Evolutionary conservation across 352 stramenopile species (phyloP).

Genomic region (Globisporangium middletonii): DNA sequence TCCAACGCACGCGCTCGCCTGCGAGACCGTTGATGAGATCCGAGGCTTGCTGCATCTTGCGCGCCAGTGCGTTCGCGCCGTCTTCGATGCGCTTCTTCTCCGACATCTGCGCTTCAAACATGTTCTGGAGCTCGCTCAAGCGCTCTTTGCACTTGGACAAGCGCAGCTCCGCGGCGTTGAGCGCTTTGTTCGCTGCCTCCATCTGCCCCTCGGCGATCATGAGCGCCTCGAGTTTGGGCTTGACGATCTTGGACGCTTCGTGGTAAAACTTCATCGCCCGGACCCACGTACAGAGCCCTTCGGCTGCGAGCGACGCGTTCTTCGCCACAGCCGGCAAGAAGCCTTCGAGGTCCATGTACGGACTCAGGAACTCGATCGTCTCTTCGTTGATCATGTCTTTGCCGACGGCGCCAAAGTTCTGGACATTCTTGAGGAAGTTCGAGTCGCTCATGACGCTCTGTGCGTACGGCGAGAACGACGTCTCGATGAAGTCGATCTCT

Average conservation of each 20-base stretch:
- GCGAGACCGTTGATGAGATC: conserved; percentile 96
- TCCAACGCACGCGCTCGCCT: conserved; percentile 95
- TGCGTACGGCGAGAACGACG: conserved; percentile 94
- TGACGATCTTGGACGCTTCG: conserved; percentile 97
- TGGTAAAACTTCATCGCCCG: conserved; percentile 99
- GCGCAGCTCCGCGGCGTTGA: conserved; percentile 90
- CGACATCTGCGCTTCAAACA: conserved; percentile 97
- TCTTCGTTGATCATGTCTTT: conserved; percentile 99
- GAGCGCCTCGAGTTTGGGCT: conserved; percentile 97
- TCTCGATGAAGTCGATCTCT: conserved; percentile 96
- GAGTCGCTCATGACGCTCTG: conserved; percentile 95
- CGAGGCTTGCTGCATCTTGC: conserved; percentile 97
- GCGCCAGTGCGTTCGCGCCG: conserved; percentile 90
- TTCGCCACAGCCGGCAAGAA: conserved; percentile 95
- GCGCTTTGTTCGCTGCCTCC: conserved; percentile 95
- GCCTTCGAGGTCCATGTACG: conserved; percentile 96
- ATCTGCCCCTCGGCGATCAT: conserved; percentile 95
- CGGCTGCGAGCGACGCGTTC: conserved; percentile 93
- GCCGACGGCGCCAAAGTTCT: conserved; percentile 93
- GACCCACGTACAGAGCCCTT: conserved; percentile 97
- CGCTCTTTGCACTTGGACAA: conserved; percentile 94
- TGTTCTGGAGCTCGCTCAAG: conserved; percentile 91
- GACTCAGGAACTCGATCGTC: conserved; percentile 96
- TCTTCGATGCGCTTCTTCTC: conserved; percentile 98
- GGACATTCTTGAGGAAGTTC: conserved; percentile 96